phyloP scores from a whole-genome alignment of 768 basidiomycete genomes.

The Lactarius trivialis region DNA sequence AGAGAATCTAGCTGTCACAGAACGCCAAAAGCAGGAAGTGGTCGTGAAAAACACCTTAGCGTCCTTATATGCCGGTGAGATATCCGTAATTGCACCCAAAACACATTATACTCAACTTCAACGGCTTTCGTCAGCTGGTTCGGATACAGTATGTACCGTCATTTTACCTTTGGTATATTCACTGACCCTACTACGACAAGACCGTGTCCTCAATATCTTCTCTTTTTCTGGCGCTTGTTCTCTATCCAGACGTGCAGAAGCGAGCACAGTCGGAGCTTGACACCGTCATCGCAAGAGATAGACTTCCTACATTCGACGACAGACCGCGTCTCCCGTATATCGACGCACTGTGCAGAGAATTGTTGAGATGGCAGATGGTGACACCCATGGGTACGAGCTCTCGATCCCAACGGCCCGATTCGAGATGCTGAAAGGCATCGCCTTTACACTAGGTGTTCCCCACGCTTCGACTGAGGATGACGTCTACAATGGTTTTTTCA shows the following conservation, averaged over 20 bases:
- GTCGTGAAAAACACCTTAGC: neutral
- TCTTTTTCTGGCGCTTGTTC: too few relatives aligned
- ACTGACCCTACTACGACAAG: neutral
- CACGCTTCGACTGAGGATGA: too few relatives aligned
- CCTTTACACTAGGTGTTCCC: neutral
- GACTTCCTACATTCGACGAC: too few relatives aligned
- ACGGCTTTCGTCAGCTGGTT: constrained; percentile 14
- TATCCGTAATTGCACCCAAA: neutral
- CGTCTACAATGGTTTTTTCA: too few relatives aligned
- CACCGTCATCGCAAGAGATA: too few relatives aligned
- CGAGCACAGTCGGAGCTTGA: too few relatives aligned
- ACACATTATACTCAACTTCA: neutral
- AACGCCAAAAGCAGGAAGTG: neutral
- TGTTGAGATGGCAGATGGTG: too few relatives aligned
- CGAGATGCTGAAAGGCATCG: neutral
- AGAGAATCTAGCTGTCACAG: neutral
- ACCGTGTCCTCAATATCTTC: too few relatives aligned
- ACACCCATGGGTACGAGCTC: constrained; percentile 8
- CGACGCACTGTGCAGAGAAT: too few relatives aligned
- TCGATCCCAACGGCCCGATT: neutral
- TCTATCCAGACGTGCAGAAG: too few relatives aligned
- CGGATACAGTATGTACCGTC: constrained; percentile 24
- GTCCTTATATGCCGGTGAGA: neutral
- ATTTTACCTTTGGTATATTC: neutral
- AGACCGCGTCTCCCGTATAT: too few relatives aligned